Evolutionary conservation across 345 rosid genomes (phyloP), one percentile per base, ranked within the genome.

Genomic region (Salix udensis): DNA sequence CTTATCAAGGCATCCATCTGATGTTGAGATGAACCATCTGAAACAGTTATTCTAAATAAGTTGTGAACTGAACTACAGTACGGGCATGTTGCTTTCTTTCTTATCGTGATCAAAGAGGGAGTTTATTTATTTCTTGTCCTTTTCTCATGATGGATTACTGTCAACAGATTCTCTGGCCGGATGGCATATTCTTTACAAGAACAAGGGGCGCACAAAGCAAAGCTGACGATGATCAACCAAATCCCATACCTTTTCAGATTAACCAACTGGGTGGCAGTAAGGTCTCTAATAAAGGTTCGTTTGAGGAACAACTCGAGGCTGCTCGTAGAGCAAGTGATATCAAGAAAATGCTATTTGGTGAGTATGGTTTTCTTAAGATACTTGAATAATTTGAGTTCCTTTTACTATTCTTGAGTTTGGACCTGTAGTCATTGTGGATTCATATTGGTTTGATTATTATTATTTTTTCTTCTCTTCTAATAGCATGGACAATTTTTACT

Each of bases 251-350:
- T 67, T 85, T 79, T 70, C 88, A 86, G 80, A 79, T 77, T 9
- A 76, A 87, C 85, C 94, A 88, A 75, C 80, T 85, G 61, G 86
- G 89, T 73, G 94, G 88, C 71, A 78, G 82, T 77, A 90, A 86
- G 83, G 82, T 48, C 72, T 52, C 86, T 70, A 88, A 85, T 76
- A 90, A 89, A 18, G 83, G 75, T 67, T 87, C 96, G 65, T 96
- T 92, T 70, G 96, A 96, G 90, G 85, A 85, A 77, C 91, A 90
- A 76, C 94, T 87, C 37, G 97, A 94, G 85, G 97, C 98, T 76
- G 30, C 92, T 76, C 97, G 98, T 60, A 90, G 98, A 85, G 98
- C 96, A 72, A 87, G 86, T 61, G 87, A 90, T 80, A 88, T 96
- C 16, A 86, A 90, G 83, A 94, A 92, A 74, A 87, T 92, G 83